Conservation (phyloP, 2,329 filamentous ascomycete species). For the Tolypocladium guangdongense region DNA sequence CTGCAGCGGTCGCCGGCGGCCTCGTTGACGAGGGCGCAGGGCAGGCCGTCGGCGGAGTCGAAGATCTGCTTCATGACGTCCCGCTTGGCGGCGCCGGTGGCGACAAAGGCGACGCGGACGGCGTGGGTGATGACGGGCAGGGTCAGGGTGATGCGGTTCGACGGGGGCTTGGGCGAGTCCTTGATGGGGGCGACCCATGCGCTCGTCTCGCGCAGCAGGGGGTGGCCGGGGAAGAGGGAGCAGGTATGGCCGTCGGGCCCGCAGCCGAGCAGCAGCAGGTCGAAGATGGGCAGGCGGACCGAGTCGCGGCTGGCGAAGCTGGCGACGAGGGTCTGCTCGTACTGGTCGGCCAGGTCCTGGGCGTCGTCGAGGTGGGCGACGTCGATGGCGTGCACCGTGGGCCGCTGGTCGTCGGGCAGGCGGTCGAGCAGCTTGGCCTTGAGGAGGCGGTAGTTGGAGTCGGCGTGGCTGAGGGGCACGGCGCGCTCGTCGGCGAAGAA, state of each 20-base stretch:
- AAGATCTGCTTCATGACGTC: constrained; percentile 90
- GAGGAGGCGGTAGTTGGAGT: constrained; percentile 88
- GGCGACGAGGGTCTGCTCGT: constrained; percentile 77
- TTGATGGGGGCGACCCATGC: constrained; percentile 90
- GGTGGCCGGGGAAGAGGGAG: constrained; percentile 86
- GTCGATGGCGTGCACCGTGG: constrained; percentile 73
- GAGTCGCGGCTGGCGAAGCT: constrained; percentile 88
- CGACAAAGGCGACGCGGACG: constrained; percentile 80
- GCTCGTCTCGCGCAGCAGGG: constrained; percentile 71
- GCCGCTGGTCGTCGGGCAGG: constrained; percentile 58
- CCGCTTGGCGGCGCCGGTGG: constrained; percentile 82
- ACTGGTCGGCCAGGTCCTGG: constrained; percentile 87
- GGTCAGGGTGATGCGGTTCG: constrained; percentile 82
- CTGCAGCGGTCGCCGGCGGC: constrained; percentile 74
- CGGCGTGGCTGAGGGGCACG: constrained; percentile 79
- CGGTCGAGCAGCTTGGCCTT: constrained; percentile 84
- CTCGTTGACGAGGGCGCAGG: constrained; percentile 81
- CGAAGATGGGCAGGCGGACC: constrained; percentile 89
- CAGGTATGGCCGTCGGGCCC: constrained; percentile 96
- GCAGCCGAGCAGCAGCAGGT: constrained; percentile 84
- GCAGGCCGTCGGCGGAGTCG: constrained; percentile 64
- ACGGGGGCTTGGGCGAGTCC: constrained; percentile 90
- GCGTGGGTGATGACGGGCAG: constrained; percentile 84
- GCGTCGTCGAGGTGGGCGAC: constrained; percentile 54
- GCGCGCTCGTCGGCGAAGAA: constrained; percentile 98